A percentile compares a stretch with the other conserved stretches of the same genome.
These are phyloP conservation scores for Lactarius sp. DNA, from an alignment of 768 basidiomycete genomes.

Conservation along the genomic window DNA sequence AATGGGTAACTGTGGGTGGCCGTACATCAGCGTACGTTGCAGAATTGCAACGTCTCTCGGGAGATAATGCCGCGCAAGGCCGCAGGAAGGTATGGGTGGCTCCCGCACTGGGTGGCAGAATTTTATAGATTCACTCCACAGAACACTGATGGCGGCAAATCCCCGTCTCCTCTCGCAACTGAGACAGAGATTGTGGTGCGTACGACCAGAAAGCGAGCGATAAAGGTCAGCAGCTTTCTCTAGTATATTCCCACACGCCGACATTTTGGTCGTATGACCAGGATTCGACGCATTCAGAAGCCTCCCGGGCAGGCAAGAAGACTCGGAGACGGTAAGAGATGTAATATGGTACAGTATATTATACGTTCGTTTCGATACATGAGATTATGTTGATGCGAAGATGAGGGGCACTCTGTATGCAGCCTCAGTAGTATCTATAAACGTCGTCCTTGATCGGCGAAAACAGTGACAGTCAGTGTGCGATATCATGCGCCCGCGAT, in stretches of 20 bases:
- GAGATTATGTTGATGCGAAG: background rate
- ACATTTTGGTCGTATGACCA: background rate
- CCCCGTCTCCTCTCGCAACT: slow-evolving; percentile 26
- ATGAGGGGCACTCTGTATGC: too few species aligned
- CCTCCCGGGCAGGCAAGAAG: slow-evolving; percentile 6
- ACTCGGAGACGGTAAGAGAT: slow-evolving; percentile 11
- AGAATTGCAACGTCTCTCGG: slow-evolving; percentile 48
- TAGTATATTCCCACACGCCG: background rate
- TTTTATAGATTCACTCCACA: background rate
- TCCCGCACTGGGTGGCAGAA: background rate
- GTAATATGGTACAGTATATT: background rate
- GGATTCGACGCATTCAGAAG: slow-evolving; percentile 1
- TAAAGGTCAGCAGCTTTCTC: slow-evolving; percentile 12
- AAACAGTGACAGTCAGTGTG: background rate
- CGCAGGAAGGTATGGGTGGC: background rate
- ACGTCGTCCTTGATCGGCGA: too few species aligned
- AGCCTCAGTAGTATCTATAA: too few species aligned
- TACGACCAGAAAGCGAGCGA: slow-evolving; percentile 25
- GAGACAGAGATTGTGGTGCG: slow-evolving; percentile 22
- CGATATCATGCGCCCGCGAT: background rate
- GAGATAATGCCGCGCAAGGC: background rate
- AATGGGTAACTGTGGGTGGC: slow-evolving; percentile 71
- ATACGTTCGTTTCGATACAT: background rate
- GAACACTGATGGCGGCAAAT: slow-evolving; percentile 25
- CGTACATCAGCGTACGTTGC: slow-evolving; percentile 68